phyloP scores from a whole-genome alignment of 305 asterid species.

The Coffea humblotiana region DNA sequence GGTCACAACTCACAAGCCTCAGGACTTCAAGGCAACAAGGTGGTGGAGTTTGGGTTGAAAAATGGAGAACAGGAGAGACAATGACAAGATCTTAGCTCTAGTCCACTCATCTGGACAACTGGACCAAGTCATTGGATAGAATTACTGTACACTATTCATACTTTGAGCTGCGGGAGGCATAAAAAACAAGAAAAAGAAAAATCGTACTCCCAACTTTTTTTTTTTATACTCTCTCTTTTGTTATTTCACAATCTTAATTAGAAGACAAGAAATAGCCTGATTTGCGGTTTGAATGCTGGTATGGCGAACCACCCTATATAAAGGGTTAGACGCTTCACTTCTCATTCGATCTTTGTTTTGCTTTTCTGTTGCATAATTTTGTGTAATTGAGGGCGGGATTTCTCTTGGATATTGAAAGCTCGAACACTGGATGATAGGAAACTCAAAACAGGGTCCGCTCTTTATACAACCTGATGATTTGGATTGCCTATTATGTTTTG shows the following conservation, averaged over 20 bases:
- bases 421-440: no score
- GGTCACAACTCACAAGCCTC: not conserved
- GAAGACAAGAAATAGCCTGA: not conserved
- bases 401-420: not conserved
- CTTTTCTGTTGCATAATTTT: not conserved
- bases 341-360: not conserved
- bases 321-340: not conserved
- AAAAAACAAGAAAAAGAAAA: no score
- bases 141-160: slow-evolving; percentile 2
- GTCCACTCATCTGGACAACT: slow-evolving; percentile 14
- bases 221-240: not conserved
- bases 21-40: slow-evolving; percentile 16
- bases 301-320: not conserved
- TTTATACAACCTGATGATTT: not conserved
- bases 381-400: not conserved
- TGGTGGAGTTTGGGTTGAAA: slow-evolving; percentile 1
- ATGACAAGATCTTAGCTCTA: slow-evolving; percentile 8
- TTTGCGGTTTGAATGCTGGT: not conserved
- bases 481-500: slow-evolving; percentile 3
- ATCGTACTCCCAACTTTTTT: not conserved
- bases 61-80: slow-evolving; percentile 4
- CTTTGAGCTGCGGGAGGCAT: not conserved
- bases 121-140: slow-evolving; percentile 2
- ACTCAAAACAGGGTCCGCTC: not conserved
- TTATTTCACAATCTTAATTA: not conserved